These are phyloP conservation scores for Dicorynia guianensis DNA, from an alignment of 306 rosid genomes.

Conservation along the genomic window DNA sequence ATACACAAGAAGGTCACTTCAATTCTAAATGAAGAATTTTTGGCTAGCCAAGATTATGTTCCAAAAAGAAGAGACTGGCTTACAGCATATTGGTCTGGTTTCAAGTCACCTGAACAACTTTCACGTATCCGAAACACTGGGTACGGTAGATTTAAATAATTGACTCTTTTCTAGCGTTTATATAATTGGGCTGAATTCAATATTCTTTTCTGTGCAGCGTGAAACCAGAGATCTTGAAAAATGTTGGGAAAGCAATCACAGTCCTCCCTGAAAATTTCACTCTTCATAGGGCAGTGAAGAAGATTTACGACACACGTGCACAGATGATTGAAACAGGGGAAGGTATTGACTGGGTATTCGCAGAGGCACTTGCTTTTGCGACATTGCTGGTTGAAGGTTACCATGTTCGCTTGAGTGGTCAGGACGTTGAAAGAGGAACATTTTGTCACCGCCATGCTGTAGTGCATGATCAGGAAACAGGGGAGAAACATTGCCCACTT, in stretches of 20 bases:
- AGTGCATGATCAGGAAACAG: slow-evolving; percentile 90
- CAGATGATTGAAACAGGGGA: slow-evolving; percentile 96
- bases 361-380: slow-evolving; percentile 96
- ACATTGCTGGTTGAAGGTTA: slow-evolving; percentile 92
- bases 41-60: slow-evolving; percentile 89
- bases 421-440: slow-evolving; percentile 98
- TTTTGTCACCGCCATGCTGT: slow-evolving; percentile 95
- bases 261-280: slow-evolving; percentile 76
- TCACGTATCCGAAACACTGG: slow-evolving; percentile 94
- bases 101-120: slow-evolving; percentile 95
- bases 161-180: slow-evolving; percentile 6
- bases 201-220: slow-evolving; percentile 59
- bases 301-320: slow-evolving; percentile 84
- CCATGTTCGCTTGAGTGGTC: slow-evolving; percentile 94
- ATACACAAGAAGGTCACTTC: slow-evolving; percentile 74
- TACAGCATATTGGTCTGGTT: slow-evolving; percentile 94
- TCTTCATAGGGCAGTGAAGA: slow-evolving; percentile 92
- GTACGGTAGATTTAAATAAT: slow-evolving; percentile 51
- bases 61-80: slow-evolving; percentile 97
- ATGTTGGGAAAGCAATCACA: slow-evolving; percentile 92
- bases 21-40: slow-evolving; percentile 87
- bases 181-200: slow-evolving; percentile 31
- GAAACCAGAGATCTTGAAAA: slow-evolving; percentile 90
- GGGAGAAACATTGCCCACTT: slow-evolving; percentile 83
- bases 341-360: slow-evolving; percentile 96